Evolutionary conservation across 345 rosid species (phyloP).

Genomic region (Acer yangbiense): DNA sequence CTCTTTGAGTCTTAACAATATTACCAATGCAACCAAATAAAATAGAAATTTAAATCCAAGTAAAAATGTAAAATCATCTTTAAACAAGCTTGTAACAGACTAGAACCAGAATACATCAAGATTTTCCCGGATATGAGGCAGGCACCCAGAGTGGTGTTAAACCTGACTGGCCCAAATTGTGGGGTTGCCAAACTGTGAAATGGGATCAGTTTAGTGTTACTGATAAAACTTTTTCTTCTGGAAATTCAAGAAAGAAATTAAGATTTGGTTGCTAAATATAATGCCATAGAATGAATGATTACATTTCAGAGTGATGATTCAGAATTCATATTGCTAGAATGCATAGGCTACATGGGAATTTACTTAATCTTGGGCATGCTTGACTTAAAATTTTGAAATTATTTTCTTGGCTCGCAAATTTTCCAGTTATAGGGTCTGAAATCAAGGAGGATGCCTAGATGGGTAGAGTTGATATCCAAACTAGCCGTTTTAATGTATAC

Average conservation of each 20-base stretch:
- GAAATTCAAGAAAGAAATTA: neutral
- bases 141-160: neutral
- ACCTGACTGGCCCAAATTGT: neutral
- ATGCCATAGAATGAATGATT: neutral
- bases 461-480: neutral
- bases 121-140: neutral
- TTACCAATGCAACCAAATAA: no score
- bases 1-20: neutral
- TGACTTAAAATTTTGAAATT: neutral
- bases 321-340: neutral
- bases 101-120: neutral
- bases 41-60: neutral
- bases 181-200: neutral
- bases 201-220: neutral
- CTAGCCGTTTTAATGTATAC: neutral
- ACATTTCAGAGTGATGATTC: neutral
- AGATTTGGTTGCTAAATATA: neutral
- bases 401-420: neutral
- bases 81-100: no score
- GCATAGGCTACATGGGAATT: neutral
- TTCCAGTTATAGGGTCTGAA: neutral
- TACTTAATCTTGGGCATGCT: constrained; percentile 12
- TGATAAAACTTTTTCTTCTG: neutral
- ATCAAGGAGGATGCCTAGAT: neutral
- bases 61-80: neutral